Conservation (phyloP, 225 moss, liverwort and hornwort genomes). For the Thuidium tamariscinum region DNA sequence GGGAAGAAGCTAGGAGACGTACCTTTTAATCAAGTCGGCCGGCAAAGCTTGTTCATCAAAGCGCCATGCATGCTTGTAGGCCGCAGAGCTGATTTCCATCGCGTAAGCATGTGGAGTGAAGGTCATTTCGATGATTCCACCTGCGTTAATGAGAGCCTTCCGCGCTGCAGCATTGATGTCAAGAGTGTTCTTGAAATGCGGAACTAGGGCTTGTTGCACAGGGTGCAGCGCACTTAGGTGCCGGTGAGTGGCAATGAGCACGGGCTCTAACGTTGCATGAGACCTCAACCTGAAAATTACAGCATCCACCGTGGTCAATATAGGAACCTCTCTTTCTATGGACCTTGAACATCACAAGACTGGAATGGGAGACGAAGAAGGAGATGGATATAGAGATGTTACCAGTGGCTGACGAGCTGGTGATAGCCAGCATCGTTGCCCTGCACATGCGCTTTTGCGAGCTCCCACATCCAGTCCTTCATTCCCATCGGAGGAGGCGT, state of each 20-base stretch:
- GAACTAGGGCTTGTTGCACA: slow-evolving; percentile 31
- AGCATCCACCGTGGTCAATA: background rate
- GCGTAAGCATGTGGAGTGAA: slow-evolving; percentile 48
- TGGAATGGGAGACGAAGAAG: background rate
- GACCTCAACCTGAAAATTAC: slow-evolving; percentile 41
- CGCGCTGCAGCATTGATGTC: slow-evolving; percentile 60
- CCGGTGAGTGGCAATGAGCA: slow-evolving; percentile 52
- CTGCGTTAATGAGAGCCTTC: slow-evolving; percentile 53
- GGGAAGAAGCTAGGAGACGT: background rate
- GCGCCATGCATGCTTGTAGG: slow-evolving; percentile 49
- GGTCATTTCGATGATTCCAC: slow-evolving; percentile 63
- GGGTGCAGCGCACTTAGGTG: slow-evolving; percentile 59
- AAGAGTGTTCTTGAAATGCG: slow-evolving; percentile 56
- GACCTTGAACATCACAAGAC: background rate
- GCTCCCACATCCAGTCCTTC: slow-evolving; percentile 33
- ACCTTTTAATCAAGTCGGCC: slow-evolving; percentile 50
- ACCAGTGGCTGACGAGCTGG: slow-evolving; percentile 71
- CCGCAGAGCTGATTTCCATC: slow-evolving; percentile 60
- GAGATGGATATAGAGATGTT: background rate
- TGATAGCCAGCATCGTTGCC: slow-evolving; percentile 56
- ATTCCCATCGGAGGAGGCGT: slow-evolving; percentile 32
- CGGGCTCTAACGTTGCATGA: slow-evolving; percentile 53
- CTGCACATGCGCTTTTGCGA: slow-evolving; percentile 28
- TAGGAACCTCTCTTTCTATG: background rate
- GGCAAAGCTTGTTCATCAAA: slow-evolving; percentile 58